Evolutionary conservation across 139 green algal species (phyloP).

Genomic region (Eudorina sp.): DNA sequence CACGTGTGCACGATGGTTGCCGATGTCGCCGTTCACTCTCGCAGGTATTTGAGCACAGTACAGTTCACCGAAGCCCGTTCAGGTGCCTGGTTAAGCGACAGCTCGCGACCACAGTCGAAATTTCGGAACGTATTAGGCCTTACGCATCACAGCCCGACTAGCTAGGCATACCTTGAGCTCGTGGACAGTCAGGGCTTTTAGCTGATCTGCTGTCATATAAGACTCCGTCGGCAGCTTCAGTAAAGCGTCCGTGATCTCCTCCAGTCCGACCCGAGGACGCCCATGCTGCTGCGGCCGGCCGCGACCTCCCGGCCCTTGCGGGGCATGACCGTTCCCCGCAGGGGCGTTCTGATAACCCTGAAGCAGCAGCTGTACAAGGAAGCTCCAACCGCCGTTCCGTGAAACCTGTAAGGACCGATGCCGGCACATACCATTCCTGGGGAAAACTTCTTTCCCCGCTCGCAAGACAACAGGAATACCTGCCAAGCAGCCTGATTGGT

Average conservation of each 20-base stretch:
- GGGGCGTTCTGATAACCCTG: slow-evolving; percentile 1
- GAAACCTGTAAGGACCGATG: neutral
- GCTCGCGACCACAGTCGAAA: too few species aligned
- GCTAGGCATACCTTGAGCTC: slow-evolving; percentile 57
- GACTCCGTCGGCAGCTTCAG: slow-evolving; percentile 61
- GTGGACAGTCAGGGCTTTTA: slow-evolving; percentile 50
- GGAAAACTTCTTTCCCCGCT: too few species aligned
- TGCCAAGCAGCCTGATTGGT: too few species aligned
- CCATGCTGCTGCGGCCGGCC: neutral
- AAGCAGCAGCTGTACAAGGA: slow-evolving; percentile 16
- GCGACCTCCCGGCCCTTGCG: neutral
- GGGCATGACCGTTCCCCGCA: neutral
- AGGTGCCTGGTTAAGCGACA: too few species aligned
- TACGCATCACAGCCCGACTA: neutral
- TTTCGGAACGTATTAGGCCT: too few species aligned
- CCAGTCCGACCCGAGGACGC: neutral
- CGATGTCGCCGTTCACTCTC: too few species aligned
- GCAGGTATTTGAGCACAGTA: too few species aligned
- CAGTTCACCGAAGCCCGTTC: too few species aligned
- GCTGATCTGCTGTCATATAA: slow-evolving; percentile 56
- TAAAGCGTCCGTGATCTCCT: slow-evolving; percentile 22
- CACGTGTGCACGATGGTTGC: too few species aligned
- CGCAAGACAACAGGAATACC: too few species aligned
- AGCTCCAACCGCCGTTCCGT: neutral
- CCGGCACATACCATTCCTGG: too few species aligned